Conservation (phyloP, 257 asterid species). For the Nicotiana noctiflora region DNA sequence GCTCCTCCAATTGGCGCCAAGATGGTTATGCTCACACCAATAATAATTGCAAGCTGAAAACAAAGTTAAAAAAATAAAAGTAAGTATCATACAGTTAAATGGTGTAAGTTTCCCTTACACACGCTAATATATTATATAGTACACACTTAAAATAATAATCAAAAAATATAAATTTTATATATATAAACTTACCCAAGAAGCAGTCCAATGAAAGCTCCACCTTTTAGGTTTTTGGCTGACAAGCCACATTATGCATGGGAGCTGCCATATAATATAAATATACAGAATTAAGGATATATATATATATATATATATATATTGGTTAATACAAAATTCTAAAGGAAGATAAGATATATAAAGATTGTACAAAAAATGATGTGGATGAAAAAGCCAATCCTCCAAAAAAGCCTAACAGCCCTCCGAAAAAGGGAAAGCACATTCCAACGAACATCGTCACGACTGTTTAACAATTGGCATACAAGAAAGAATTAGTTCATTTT, state of each 20-base stretch:
- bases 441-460: conserved; percentile 30
- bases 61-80: neutral
- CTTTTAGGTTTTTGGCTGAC: conserved; percentile 21
- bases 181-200: conserved; percentile 24
- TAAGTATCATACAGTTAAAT: neutral
- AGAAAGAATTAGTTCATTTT: neutral
- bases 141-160: too few species aligned
- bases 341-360: too few species aligned
- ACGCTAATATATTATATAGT: too few species aligned
- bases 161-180: too few species aligned
- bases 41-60: conserved; percentile 23
- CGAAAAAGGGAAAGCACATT: conserved; percentile 34
- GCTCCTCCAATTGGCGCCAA: conserved; percentile 40
- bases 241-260: conserved; percentile 30
- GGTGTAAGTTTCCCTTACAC: neutral
- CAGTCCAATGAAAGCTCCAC: conserved; percentile 30
- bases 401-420: conserved; percentile 40
- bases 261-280: conserved; percentile 4
- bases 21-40: conserved; percentile 18
- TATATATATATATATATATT: too few species aligned
- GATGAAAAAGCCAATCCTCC: conserved; percentile 40
- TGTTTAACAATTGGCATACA: conserved; percentile 5
- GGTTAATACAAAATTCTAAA: neutral
- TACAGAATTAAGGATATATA: neutral
- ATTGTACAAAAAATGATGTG: conserved; percentile 30